Evolutionary conservation across 2,329 filamentous ascomycete genomes (phyloP), one percentile per base, ranked within the genome.

Genomic region (Penicillium sp.): DNA sequence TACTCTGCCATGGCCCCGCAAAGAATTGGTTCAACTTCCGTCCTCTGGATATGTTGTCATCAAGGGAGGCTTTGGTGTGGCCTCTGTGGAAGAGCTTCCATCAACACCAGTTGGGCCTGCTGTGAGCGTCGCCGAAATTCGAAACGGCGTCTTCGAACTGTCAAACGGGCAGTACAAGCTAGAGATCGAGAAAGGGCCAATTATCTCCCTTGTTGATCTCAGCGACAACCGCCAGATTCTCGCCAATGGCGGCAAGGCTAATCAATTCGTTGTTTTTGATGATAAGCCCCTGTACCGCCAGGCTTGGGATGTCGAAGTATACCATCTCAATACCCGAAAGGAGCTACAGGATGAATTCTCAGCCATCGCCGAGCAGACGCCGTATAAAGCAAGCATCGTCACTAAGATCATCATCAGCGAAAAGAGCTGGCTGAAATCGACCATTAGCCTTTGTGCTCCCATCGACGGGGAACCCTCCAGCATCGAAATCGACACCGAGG

Each of bases 261-360:
- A 95, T 63, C 92, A 97, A 70, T 85, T 94, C 49, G 92, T 97
- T 61, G 86, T 97, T 25, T 97, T 95, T 67, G 94, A 99, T 69
- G 94, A 99, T 76, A 97, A 97, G 76, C 92, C 92, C 22, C 82
- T 97, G 23, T 96, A 95, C 78, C 97, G 92, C 92, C 90, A 97
- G 75, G 92, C 92, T 2, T 96, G 93, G 92, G 93, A 99, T 72
- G 93, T 97, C 6, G 94, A 99, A 74, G 92, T 97, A 26, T 99
- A 88, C 77, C 94, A 99, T 68, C 83, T 97, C 26, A 86, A 95
- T 53, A 94, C 92, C 2, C 86, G 92, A 54, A 84, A 89, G 70
- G 89, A 93, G 70, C 81, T 99, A 14, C 70, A 82, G 6, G 83
- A 86, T 20, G 82, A 84, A 59, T 81, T 85, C 62, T 91, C 90